Conservation (phyloP, 176 grass and related monocot species). For the Puccinellia tenuiflora region DNA sequence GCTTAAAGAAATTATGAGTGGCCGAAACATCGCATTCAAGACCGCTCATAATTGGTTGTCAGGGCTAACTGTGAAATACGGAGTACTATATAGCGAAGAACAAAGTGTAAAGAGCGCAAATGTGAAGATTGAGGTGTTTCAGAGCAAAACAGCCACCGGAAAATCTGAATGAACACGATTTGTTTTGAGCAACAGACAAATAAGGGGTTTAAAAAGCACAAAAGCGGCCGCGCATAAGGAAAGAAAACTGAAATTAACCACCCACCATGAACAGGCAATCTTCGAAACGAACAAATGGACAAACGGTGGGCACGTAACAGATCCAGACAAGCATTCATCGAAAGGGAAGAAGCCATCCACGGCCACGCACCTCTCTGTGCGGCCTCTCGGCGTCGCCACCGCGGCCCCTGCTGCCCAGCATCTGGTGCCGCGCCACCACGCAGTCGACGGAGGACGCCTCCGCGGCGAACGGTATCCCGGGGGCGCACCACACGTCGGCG, state of each 20-base stretch:
- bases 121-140: too few species aligned
- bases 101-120: not conserved
- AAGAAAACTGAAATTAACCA: not conserved
- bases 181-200: not conserved
- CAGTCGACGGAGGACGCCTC: constrained; percentile 95
- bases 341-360: not conserved
- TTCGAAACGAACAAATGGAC: not conserved
- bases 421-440: constrained; percentile 74
- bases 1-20: constrained; percentile 8
- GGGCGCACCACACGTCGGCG: constrained; percentile 89
- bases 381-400: constrained; percentile 42
- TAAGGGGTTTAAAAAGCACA: not conserved
- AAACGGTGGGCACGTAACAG: not conserved
- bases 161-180: not conserved
- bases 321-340: constrained; percentile 10
- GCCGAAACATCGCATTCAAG: constrained; percentile 28
- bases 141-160: not conserved
- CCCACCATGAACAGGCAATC: not conserved
- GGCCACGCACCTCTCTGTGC: constrained; percentile 62
- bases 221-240: not conserved
- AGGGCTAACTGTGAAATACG: not conserved
- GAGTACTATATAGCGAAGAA: not conserved
- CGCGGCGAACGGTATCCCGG: constrained; percentile 74
- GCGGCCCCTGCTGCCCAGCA: constrained; percentile 34
- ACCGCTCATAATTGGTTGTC: constrained; percentile 7